Evolutionary conservation across 1,284 basidiomycete genomes (phyloP), one percentile per base, ranked within the genome.

Genomic region (Trichosporon faecale): DNA sequence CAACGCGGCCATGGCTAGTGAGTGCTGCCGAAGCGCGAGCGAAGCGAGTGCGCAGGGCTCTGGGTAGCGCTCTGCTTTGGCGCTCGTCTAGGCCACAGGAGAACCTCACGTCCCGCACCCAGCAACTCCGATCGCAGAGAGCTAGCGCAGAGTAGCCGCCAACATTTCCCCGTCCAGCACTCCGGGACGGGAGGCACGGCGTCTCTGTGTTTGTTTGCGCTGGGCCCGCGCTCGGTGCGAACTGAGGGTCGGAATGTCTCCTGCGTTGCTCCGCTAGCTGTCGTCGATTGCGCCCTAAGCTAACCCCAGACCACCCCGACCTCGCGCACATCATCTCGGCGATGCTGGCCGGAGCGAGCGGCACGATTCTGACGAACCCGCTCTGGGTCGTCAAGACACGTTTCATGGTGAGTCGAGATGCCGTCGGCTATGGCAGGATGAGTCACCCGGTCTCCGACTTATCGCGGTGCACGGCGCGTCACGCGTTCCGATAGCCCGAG

Each of bases 331-430:
- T 98, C 71, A 82, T 93, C 5, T 95, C 95, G 3, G 94, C 95
- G 8, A 96, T 97, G 94, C 86, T 88, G 33, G 95, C 95, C 1
- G 95, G 95, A 23, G 94, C 92, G 8, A 87, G 91, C 12, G 95
- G 94, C 76, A 96, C 95, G 2, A 88, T 93, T 64, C 90, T 91
- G 77, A 97, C 95, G 29, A 97, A 94, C 83, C 95, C 95, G 0
- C 82, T 98, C 7, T 98, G 95, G 95, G 93, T 98, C 55, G 94
- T 98, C 82, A 97, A 97, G 86, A 97, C 95, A 23, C 89, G 95
- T 27, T 97, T 97, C 84, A 96, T 97, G 95, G 94, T 95, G 79
- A 78, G 88, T 85, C 25, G 11, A 23, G 3, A n/a, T 61, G 57
- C 57, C 55, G 31, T 18, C 57, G 63, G 35, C 35, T 23, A 44